Evolutionary conservation across 2,329 filamentous ascomycete genomes (phyloP).

Genomic region (Alternaria metachromatica): DNA sequence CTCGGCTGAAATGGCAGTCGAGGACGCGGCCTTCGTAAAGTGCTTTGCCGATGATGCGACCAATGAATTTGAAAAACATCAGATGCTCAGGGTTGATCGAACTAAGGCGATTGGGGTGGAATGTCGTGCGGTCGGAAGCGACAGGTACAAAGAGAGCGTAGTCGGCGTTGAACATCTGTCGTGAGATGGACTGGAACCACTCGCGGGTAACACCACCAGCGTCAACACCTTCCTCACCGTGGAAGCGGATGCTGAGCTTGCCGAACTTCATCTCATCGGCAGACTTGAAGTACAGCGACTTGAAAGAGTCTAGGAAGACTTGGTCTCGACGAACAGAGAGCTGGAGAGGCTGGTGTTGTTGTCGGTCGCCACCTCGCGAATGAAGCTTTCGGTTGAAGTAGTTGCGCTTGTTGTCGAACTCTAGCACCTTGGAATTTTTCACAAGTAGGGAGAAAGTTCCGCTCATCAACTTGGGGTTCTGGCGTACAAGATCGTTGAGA

Average conservation of each 20-base stretch:
- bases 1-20: conserved; percentile 98
- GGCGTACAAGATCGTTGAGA: conserved; percentile 94
- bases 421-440: conserved; percentile 97
- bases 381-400: conserved; percentile 97
- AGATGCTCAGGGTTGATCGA: conserved; percentile 94
- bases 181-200: conserved; percentile 97
- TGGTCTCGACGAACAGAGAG: conserved; percentile 90
- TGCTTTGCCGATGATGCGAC: conserved; percentile 96
- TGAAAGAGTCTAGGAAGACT: conserved; percentile 98
- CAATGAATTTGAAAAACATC: conserved; percentile 99
- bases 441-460: conserved; percentile 95
- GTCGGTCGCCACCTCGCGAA: conserved; percentile 68
- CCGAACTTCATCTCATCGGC: conserved; percentile 99
- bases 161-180: conserved; percentile 99
- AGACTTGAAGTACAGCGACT: conserved; percentile 95
- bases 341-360: conserved; percentile 78
- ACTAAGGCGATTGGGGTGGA: conserved; percentile 96
- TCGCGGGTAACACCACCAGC: conserved; percentile 96
- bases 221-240: conserved; percentile 96
- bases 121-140: conserved; percentile 95
- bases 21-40: conserved; percentile 94
- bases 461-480: conserved; percentile 98
- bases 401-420: conserved; percentile 99
- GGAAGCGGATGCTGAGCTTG: conserved; percentile 97
- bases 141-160: conserved; percentile 97